Percentiles rank a stretch among this genome's conserved stretches.
Evolutionary conservation across 176 grass and related monocot species (phyloP).

Genomic region (Hordeum marinum): DNA sequence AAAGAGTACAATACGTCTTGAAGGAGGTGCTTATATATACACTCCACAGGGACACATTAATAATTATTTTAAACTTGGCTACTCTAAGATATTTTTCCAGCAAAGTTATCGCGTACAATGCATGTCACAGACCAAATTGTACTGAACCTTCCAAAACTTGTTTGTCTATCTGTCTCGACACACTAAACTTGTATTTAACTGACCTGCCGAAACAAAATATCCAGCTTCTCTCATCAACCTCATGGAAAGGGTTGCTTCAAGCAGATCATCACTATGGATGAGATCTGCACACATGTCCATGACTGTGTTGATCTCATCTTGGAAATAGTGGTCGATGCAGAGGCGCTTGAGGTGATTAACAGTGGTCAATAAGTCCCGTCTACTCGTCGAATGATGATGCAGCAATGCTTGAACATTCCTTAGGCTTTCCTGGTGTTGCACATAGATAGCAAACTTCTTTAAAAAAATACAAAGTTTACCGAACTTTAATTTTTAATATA

Average conservation of each 20-base stretch:
- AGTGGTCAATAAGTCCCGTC: neutral
- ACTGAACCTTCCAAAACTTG: neutral
- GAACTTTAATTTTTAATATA: too few species aligned
- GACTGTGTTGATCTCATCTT: conserved; percentile 14
- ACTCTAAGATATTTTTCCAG: neutral
- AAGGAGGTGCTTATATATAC: neutral
- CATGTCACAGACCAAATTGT: neutral
- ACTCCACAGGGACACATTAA: neutral
- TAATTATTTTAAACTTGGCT: neutral
- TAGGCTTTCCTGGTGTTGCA: neutral
- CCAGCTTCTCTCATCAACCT: conserved; percentile 45
- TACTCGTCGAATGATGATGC: neutral
- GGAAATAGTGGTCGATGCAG: conserved; percentile 46
- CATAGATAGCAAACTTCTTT: neutral
- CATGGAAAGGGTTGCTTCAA: conserved; percentile 26
- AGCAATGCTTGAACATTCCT: neutral
- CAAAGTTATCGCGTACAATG: neutral
- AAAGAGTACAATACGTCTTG: neutral
- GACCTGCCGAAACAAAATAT: conserved; percentile 34
- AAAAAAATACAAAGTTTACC: neutral
- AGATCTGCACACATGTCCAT: neutral
- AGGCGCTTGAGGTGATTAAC: conserved; percentile 43
- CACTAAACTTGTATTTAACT: neutral
- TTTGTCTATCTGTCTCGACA: neutral
- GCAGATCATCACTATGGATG: neutral